A percentile compares a stretch with the other conserved stretches of the same genome.
phyloP scores from a whole-genome alignment of 345 rosid genomes.

The Orychophragmus violaceus region DNA sequence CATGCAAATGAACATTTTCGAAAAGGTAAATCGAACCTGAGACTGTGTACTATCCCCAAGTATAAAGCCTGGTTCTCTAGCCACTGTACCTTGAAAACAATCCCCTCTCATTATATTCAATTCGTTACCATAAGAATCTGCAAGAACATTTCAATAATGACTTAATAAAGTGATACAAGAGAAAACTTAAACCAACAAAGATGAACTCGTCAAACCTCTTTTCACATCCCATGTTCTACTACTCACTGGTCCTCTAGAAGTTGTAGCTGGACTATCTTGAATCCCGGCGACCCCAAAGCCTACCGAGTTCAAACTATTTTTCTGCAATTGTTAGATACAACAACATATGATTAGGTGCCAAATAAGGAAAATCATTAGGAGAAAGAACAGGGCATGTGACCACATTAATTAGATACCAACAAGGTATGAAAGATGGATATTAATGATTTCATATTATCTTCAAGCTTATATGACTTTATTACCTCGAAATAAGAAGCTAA shows the following conservation, averaged over 20 bases:
- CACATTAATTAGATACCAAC: constrained; percentile 4
- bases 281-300: constrained; percentile 20
- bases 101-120: constrained; percentile 20
- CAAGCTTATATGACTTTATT: neutral
- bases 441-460: neutral
- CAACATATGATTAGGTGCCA: constrained; percentile 4
- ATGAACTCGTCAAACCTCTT: constrained; percentile 30
- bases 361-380: neutral
- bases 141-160: constrained; percentile 12
- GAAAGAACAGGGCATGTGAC: constrained; percentile 16
- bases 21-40: constrained; percentile 36
- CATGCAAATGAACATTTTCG: neutral
- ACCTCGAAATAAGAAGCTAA: constrained; percentile 49
- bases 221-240: constrained; percentile 20
- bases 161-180: neutral
- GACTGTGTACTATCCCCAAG: constrained; percentile 24
- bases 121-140: constrained; percentile 36
- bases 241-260: constrained; percentile 31
- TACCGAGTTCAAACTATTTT: constrained; percentile 29
- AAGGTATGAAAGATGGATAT: neutral
- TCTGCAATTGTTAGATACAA: constrained; percentile 37
- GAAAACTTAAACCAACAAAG: neutral
- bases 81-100: constrained; percentile 25
- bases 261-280: constrained; percentile 24
- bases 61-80: constrained; percentile 10